These are phyloP conservation scores for Conringia planisiliqua DNA, from an alignment of 345 rosid genomes.

Conservation along the genomic window DNA sequence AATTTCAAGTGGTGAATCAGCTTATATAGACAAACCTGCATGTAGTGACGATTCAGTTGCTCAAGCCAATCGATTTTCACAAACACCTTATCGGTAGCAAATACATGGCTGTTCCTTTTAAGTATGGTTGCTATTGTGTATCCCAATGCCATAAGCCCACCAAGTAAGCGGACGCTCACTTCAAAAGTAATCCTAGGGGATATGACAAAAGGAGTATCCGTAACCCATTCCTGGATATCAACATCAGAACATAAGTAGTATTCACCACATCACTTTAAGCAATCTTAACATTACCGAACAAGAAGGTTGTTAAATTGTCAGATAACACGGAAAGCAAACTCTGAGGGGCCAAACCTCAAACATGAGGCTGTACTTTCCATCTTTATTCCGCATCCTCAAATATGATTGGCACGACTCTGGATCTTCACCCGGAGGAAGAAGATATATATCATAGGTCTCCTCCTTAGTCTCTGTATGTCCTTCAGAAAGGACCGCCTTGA, in stretches of 20 bases:
- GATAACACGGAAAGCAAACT: background rate
- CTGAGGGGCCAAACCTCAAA: constrained; percentile 71
- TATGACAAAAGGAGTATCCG: constrained; percentile 93
- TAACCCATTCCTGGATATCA: constrained; percentile 84
- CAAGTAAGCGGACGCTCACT: constrained; percentile 97
- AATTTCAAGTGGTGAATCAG: constrained; percentile 1
- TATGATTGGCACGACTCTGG: constrained; percentile 95
- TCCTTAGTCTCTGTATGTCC: constrained; percentile 68
- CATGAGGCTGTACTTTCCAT: constrained; percentile 98
- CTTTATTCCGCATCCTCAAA: constrained; percentile 97
- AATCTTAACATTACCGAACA: background rate
- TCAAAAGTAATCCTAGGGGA: constrained; percentile 98
- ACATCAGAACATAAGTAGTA: constrained; percentile 18
- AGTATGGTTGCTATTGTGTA: constrained; percentile 96
- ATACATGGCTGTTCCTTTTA: constrained; percentile 89
- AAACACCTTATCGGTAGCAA: constrained; percentile 68
- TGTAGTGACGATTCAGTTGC: constrained; percentile 78
- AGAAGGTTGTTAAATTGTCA: background rate
- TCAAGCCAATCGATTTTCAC: constrained; percentile 96
- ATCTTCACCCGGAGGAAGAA: constrained; percentile 99
- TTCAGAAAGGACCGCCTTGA: constrained; percentile 65
- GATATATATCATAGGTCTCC: constrained; percentile 95
- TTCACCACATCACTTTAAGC: background rate
- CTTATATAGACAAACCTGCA: constrained; percentile 59
- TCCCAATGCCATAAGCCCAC: constrained; percentile 98